These are phyloP conservation scores for Alectoria sarmentosa DNA, from an alignment of 495 filamentous ascomycete species.

Conservation along the genomic window DNA sequence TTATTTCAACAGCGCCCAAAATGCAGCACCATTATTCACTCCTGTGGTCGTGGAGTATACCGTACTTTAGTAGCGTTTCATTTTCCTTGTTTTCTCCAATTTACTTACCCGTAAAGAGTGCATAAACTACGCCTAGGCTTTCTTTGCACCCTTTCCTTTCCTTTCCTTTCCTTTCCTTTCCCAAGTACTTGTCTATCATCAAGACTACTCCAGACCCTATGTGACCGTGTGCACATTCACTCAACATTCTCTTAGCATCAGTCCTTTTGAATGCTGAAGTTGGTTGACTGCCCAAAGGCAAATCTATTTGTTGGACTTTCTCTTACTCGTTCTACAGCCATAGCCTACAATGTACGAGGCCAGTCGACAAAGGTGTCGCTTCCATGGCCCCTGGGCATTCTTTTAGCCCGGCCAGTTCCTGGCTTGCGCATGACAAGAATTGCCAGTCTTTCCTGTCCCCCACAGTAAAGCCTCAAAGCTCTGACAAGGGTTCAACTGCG, in stretches of 20 bases:
- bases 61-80: too few species aligned
- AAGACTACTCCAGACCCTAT: background rate
- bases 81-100: too few species aligned
- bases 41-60: too few species aligned
- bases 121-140: background rate
- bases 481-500: background rate
- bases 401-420: conserved; percentile 3
- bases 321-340: background rate
- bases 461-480: conserved; percentile 3
- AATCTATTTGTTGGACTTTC: background rate
- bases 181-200: too few species aligned
- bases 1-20: background rate
- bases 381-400: background rate
- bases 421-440: background rate
- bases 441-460: background rate
- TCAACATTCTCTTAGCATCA: background rate
- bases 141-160: background rate
- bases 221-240: background rate
- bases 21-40: too few species aligned
- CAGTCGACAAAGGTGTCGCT: background rate
- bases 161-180: too few species aligned
- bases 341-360: background rate
- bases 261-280: background rate
- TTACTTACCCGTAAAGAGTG: too few species aligned
- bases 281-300: background rate